Conservation (phyloP, 108 stramenopile species). For the Pseudonitzschia multistriata region DNA sequence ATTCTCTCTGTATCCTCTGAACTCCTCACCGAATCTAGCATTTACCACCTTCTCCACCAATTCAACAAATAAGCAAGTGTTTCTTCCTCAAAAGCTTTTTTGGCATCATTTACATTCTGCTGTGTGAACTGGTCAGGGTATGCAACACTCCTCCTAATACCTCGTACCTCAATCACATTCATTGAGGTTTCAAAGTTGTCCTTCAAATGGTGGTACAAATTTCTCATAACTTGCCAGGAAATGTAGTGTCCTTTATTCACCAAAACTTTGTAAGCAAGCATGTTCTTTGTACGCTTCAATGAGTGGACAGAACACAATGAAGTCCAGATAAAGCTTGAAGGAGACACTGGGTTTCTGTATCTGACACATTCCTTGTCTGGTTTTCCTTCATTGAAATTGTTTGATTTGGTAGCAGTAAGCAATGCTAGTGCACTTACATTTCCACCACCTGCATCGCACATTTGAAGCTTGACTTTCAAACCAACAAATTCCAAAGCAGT, state of each 20-base stretch:
- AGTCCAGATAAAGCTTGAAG: background rate
- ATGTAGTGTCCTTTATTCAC: background rate
- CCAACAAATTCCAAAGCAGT: background rate
- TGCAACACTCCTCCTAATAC: background rate
- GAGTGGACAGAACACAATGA: background rate
- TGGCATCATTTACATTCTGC: conserved; percentile 7
- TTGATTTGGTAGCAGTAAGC: background rate
- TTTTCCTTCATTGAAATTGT: background rate
- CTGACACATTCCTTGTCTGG: background rate
- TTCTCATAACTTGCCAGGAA: background rate
- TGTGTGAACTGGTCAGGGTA: background rate
- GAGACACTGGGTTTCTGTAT: background rate
- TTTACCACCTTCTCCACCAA: background rate
- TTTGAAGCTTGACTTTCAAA: background rate
- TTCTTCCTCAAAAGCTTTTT: background rate
- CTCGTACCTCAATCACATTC: background rate
- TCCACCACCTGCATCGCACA: conserved; percentile 4
- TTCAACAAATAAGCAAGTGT: background rate
- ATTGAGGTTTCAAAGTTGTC: background rate
- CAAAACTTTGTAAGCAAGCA: background rate
- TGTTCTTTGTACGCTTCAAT: background rate
- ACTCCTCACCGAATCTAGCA: conserved; percentile 5
- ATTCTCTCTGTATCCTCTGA: background rate
- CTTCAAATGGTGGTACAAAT: background rate
- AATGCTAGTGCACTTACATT: background rate